A percentile compares a stretch with the other conserved stretches of the same genome.
phyloP scores from a whole-genome alignment of 345 rosid species.

The Corymbia maculata region DNA sequence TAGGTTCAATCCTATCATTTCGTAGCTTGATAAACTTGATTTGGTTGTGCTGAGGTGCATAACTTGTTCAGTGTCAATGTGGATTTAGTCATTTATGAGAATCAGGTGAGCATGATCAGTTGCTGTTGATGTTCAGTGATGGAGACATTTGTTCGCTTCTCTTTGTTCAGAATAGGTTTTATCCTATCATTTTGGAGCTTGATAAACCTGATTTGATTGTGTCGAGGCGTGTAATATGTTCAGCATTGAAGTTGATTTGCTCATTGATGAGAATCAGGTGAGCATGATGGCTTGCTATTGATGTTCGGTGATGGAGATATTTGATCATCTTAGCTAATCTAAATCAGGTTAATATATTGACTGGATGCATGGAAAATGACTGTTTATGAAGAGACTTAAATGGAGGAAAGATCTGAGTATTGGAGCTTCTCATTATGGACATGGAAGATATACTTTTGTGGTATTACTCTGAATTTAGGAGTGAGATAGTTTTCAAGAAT shows the following conservation, averaged over 20 bases:
- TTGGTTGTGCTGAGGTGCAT: neutral
- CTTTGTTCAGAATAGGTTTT: neutral
- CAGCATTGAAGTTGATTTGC: rapidly evolving
- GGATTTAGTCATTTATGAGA: neutral
- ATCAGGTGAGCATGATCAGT: neutral
- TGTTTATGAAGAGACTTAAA: neutral
- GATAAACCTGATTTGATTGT: neutral
- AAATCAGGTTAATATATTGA: neutral
- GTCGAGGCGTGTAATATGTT: neutral
- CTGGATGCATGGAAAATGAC: neutral
- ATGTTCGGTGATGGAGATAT: neutral
- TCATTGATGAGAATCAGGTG: neutral
- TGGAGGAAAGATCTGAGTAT: neutral
- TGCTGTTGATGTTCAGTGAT: neutral
- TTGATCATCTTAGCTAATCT: neutral
- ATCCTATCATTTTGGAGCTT: neutral
- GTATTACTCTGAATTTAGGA: neutral
- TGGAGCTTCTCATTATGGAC: neutral
- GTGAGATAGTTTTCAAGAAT: neutral
- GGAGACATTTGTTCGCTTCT: neutral
- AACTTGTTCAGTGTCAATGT: neutral
- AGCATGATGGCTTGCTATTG: neutral
- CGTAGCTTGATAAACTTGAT: neutral
- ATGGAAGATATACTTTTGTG: neutral
- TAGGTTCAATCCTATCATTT: neutral